These are phyloP conservation scores for Skeletonema grethae DNA, from an alignment of 108 stramenopile genomes.

Conservation along the genomic window DNA sequence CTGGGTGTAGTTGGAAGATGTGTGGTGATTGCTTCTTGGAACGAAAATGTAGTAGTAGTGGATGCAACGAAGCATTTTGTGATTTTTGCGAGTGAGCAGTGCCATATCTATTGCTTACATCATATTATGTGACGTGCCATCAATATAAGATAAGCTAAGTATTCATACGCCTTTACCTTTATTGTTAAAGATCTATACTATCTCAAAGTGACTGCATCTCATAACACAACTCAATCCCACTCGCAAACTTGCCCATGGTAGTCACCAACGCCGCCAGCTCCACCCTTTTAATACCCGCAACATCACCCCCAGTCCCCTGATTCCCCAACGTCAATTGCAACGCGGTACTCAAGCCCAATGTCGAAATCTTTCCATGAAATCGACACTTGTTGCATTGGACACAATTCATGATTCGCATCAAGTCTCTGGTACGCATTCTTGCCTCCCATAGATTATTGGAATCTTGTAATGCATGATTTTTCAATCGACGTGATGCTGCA, in stretches of 20 bases:
- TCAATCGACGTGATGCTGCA: slow-evolving; percentile 58
- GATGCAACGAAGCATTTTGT: neutral
- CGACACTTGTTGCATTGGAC: slow-evolving; percentile 98
- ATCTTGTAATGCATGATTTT: slow-evolving; percentile 66
- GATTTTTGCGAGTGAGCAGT: neutral
- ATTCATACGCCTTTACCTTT: neutral
- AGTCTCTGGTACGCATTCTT: slow-evolving; percentile 82
- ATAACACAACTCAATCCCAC: slow-evolving; percentile 80
- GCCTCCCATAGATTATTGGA: slow-evolving; percentile 77
- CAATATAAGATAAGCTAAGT: neutral
- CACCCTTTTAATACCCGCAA: slow-evolving; percentile 74
- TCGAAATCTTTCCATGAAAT: slow-evolving; percentile 87
- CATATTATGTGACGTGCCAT: too few relatives aligned
- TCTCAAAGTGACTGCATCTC: slow-evolving; percentile 48
- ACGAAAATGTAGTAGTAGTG: neutral
- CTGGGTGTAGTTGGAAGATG: neutral
- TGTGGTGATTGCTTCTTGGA: neutral
- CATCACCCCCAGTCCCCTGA: slow-evolving; percentile 67
- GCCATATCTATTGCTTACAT: neutral
- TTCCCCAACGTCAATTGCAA: slow-evolving; percentile 78
- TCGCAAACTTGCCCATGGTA: slow-evolving; percentile 77
- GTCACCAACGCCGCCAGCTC: slow-evolving; percentile 85
- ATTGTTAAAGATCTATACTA: neutral
- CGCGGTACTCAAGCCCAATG: slow-evolving; percentile 91
- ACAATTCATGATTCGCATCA: slow-evolving; percentile 96